Evolutionary conservation across 129 eudicot genomes (phyloP).

Genomic region (Flaveria robusta): DNA sequence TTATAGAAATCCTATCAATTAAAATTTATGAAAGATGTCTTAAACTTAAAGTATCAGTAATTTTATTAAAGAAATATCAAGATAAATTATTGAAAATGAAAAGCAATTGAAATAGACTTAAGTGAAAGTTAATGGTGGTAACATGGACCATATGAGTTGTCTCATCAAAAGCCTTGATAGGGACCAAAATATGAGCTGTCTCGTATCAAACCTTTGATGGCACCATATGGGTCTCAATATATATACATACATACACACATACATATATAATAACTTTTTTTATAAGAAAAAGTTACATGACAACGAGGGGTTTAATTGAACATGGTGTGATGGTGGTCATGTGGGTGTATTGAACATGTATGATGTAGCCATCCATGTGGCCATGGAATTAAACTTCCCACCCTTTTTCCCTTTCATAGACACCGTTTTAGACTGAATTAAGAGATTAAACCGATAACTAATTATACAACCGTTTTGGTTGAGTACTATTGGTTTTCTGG

Average conservation of each 20-base stretch:
- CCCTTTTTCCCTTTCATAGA: neutral
- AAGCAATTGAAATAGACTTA: constrained; percentile 1
- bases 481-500: too few species aligned
- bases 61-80: neutral
- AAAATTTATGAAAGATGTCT: constrained; percentile 4
- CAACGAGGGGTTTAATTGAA: constrained; percentile 50
- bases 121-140: constrained; percentile 31
- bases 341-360: constrained; percentile 53
- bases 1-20: neutral
- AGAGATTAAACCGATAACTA: too few species aligned
- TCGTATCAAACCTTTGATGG: constrained; percentile 41
- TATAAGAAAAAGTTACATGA: constrained; percentile 35
- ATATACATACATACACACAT: neutral
- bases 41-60: constrained; percentile 4
- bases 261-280: neutral
- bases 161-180: constrained; percentile 38
- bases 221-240: constrained; percentile 26
- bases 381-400: constrained; percentile 10
- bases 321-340: constrained; percentile 54
- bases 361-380: constrained; percentile 80
- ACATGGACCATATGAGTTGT: constrained; percentile 68
- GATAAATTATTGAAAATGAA: neutral
- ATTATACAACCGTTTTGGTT: too few species aligned
- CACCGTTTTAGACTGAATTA: too few species aligned
- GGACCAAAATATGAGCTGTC: constrained; percentile 47